Conservation (phyloP, 2,329 filamentous ascomycete genomes). For the Fusarium mangiferae region DNA sequence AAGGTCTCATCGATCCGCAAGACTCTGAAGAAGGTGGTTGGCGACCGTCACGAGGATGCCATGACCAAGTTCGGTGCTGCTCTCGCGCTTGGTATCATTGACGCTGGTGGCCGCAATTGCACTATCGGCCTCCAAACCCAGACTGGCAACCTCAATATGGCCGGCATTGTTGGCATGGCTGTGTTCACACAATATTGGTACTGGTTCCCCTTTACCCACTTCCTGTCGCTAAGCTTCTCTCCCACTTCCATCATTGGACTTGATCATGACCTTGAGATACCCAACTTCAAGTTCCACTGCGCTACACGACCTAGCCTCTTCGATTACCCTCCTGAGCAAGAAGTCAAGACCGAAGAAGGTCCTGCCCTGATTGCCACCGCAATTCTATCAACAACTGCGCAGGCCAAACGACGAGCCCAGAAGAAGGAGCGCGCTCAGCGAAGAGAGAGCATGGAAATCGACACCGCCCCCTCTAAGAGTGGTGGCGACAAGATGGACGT, state of each 20-base stretch:
- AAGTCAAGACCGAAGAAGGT: conserved; percentile 93
- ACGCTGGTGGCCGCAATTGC: conserved; percentile 97
- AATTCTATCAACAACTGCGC: conserved; percentile 94
- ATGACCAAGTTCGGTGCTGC: conserved; percentile 99
- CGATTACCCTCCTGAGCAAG: conserved; percentile 96
- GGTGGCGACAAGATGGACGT: conserved; percentile 89
- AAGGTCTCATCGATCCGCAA: conserved; percentile 93
- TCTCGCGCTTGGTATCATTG: conserved; percentile 94
- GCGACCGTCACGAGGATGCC: conserved; percentile 95
- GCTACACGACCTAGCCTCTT: conserved; percentile 95
- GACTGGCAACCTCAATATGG: conserved; percentile 98
- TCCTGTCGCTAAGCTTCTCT: conserved; percentile 95
- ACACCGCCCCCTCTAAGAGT: conserved; percentile 71
- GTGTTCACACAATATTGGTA: conserved; percentile 99
- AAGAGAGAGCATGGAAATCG: conserved; percentile 95
- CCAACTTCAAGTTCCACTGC: conserved; percentile 94
- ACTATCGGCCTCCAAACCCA: conserved; percentile 98
- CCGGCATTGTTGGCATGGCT: conserved; percentile 96
- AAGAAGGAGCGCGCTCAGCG: conserved; percentile 92
- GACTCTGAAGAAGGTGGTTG: conserved; percentile 91
- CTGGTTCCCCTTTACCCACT: conserved; percentile 99
- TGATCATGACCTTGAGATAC: conserved; percentile 92
- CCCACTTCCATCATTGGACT: conserved; percentile 95
- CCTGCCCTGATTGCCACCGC: conserved; percentile 95
- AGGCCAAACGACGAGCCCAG: conserved; percentile 93